Evolutionary conservation across 495 filamentous ascomycete genomes (phyloP).

Genomic region (Hypoxylon perforatum): DNA sequence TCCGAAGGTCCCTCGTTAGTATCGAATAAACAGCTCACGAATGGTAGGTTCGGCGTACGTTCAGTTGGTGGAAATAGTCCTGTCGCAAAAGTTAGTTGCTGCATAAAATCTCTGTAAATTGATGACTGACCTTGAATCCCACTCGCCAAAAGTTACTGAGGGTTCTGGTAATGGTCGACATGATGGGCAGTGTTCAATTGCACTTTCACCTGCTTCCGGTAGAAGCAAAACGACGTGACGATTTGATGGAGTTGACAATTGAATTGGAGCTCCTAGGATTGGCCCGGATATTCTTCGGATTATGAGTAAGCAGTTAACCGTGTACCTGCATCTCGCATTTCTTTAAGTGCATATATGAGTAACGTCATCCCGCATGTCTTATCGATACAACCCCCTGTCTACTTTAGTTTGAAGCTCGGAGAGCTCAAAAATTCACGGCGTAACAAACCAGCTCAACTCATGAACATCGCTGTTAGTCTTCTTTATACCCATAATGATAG

Average conservation of each 20-base stretch:
- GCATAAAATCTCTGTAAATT: not conserved
- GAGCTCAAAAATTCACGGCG: constrained; percentile 3
- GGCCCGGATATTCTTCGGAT: constrained; percentile 20
- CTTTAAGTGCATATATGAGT: too few species aligned
- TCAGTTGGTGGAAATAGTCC: constrained; percentile 92
- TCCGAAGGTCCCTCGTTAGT: constrained; percentile 31
- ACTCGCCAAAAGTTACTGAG: constrained; percentile 86
- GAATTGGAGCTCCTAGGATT: constrained; percentile 14
- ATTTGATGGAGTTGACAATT: constrained; percentile 18
- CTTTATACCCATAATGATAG: constrained; percentile 35
- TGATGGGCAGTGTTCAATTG: constrained; percentile 63
- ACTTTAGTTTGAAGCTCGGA: not conserved
- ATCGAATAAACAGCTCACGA: constrained; percentile 39
- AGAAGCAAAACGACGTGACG: not conserved
- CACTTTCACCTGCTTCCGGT: constrained; percentile 18
- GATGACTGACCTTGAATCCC: constrained; percentile 77
- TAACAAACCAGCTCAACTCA: not conserved
- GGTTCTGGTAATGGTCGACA: constrained; percentile 93
- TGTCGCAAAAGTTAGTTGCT: constrained; percentile 51
- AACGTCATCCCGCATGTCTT: too few species aligned
- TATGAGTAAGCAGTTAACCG: not conserved
- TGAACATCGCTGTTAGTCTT: not conserved
- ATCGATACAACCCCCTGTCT: too few species aligned
- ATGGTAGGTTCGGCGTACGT: constrained; percentile 67
- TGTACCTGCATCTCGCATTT: not conserved